Percentiles rank a stretch among this genome's conserved stretches.
Conservation (phyloP, 768 basidiomycete species). For the Lentinula sp. region DNA sequence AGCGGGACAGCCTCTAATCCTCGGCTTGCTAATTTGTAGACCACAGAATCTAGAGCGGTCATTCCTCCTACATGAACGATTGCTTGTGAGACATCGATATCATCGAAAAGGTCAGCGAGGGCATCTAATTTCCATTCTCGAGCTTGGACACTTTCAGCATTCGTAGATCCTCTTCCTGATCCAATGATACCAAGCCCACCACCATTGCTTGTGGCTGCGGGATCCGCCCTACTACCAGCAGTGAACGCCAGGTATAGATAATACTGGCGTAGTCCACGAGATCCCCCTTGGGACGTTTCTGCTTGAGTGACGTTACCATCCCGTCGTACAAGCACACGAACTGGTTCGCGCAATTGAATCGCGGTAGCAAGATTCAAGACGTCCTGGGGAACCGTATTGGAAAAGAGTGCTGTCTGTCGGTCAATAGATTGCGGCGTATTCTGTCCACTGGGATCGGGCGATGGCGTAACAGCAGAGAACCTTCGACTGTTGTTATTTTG, state of each 20-base stretch:
- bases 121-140: slow-evolving; percentile 95
- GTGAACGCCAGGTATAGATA: slow-evolving; percentile 96
- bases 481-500: slow-evolving; percentile 39
- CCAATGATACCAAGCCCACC: slow-evolving; percentile 87
- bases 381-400: slow-evolving; percentile 97
- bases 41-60: slow-evolving; percentile 80
- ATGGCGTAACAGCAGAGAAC: slow-evolving; percentile 48
- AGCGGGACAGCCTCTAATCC: slow-evolving; percentile 86
- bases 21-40: slow-evolving; percentile 83
- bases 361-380: slow-evolving; percentile 92
- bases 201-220: slow-evolving; percentile 33
- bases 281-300: slow-evolving; percentile 51
- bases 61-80: slow-evolving; percentile 88
- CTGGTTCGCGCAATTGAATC: slow-evolving; percentile 92
- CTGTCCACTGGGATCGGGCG: slow-evolving; percentile 29
- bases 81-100: slow-evolving; percentile 73
- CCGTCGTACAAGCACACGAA: slow-evolving; percentile 93
- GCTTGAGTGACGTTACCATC: slow-evolving; percentile 78
- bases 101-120: slow-evolving; percentile 83
- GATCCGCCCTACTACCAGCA: slow-evolving; percentile 68
- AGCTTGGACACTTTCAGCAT: slow-evolving; percentile 78
- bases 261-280: slow-evolving; percentile 87
- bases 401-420: slow-evolving; percentile 91
- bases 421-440: slow-evolving; percentile 45
- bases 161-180: slow-evolving; percentile 78